Percentiles rank a stretch among this genome's conserved stretches.
These are phyloP conservation scores for Hemileccinum rubropunctum DNA, from an alignment of 768 basidiomycete genomes.

Conservation along the genomic window DNA sequence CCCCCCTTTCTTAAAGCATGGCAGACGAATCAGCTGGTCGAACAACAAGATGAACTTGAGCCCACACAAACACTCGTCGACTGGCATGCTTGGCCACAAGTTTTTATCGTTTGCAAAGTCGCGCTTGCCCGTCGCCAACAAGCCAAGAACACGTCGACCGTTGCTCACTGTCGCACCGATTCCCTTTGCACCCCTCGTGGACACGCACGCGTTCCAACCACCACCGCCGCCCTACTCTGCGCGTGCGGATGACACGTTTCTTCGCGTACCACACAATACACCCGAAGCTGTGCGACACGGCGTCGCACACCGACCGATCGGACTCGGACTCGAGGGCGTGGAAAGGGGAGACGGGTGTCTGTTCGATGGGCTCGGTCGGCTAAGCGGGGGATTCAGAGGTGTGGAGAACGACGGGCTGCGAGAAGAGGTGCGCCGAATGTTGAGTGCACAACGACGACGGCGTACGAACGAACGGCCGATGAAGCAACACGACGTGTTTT, in stretches of 20 bases:
- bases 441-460: constrained; percentile 21
- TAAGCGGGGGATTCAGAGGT: constrained; percentile 26
- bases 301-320: constrained; percentile 6
- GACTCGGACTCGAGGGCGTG: constrained; percentile 27
- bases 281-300: constrained; percentile 12
- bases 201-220: constrained; percentile 24
- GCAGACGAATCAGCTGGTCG: no score
- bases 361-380: constrained; percentile 29
- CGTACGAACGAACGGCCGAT: constrained; percentile 17
- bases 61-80: constrained; percentile 7
- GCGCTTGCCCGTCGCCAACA: constrained; percentile 21
- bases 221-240: constrained; percentile 25
- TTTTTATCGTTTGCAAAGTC: constrained; percentile 21
- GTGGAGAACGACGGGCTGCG: constrained; percentile 11
- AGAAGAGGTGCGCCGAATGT: constrained; percentile 20
- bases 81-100: constrained; percentile 13
- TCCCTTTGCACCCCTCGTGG: constrained; percentile 29
- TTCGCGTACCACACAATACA: constrained; percentile 29
- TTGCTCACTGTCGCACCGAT: constrained; percentile 17
- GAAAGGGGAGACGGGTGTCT: constrained; percentile 22
- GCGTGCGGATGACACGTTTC: constrained; percentile 7
- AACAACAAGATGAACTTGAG: constrained; percentile 4
- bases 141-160: constrained; percentile 15
- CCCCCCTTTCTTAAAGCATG: no score
- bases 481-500: constrained; percentile 30